Conservation (phyloP, 2,329 filamentous ascomycete species). For the Hirsutella thompsonii region DNA sequence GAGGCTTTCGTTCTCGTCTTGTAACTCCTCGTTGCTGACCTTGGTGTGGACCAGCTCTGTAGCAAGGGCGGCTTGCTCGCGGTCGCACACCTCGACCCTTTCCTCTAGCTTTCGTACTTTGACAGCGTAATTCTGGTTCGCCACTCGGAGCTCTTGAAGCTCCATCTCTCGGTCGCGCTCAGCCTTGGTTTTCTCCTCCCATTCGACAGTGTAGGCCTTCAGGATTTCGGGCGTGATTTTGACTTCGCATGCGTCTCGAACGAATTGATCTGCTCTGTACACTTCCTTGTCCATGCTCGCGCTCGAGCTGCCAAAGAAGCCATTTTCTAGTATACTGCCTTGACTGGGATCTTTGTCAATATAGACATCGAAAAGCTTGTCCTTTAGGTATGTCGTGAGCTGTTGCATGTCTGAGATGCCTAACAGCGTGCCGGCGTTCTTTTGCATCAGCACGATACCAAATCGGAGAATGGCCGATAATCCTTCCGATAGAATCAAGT, state of each 20-base stretch:
- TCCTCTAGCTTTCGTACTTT: constrained; percentile 80
- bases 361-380: constrained; percentile 90
- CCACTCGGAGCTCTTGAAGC: constrained; percentile 56
- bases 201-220: constrained; percentile 69
- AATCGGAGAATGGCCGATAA: constrained; percentile 90
- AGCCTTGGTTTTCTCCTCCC: constrained; percentile 77
- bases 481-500: constrained; percentile 86
- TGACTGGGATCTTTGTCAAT: constrained; percentile 88
- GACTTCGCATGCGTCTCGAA: constrained; percentile 82
- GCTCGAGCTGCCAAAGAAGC: constrained; percentile 90
- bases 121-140: constrained; percentile 54
- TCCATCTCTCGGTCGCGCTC: constrained; percentile 78
- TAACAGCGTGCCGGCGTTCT: constrained; percentile 69
- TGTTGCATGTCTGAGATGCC: constrained; percentile 83
- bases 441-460: constrained; percentile 90
- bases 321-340: constrained; percentile 87
- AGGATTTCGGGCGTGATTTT: constrained; percentile 75
- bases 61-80: constrained; percentile 80
- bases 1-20: constrained; percentile 80
- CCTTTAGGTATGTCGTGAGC: constrained; percentile 82
- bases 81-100: constrained; percentile 75
- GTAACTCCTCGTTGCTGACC: constrained; percentile 81
- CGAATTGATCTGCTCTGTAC: constrained; percentile 85
- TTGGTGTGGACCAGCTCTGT: constrained; percentile 87
- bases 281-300: constrained; percentile 88